Evolutionary conservation across 345 rosid genomes (phyloP), one percentile per base, ranked within the genome.

Genomic region (Zanthoxylum bungeanum): DNA sequence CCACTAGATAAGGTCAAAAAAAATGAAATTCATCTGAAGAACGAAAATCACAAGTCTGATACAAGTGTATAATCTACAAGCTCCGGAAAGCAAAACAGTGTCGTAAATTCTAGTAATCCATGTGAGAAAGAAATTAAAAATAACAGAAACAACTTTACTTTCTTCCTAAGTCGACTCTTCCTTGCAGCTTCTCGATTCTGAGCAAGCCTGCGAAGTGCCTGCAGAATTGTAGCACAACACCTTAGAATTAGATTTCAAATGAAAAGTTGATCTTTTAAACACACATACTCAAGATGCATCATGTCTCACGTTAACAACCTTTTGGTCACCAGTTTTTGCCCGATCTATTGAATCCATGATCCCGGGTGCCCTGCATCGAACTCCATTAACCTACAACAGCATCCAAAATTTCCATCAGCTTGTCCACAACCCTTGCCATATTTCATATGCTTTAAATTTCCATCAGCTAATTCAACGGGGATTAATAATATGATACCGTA

Each of bases 121-220:
- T 9, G 28, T 33, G 9, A 37, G 27, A 61, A n/a, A 47, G 30
- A 52, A 24, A 30, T 46, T 37, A 28, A 19, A 66, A 53, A n/a
- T 4, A 64, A 37, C 16, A 60, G 21, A 67, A 27, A 36, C 19
- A 27, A 30, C 68, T 69, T 75, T 85, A 91, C 98, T 79, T 93
- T 93, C 76, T 93, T 93, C 78, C 98, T 85, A 65, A 91, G 80
- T 30, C 98, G 85, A 75, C 97, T 90, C 81, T 89, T 93, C 80
- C 93, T 88, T 6, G 97, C 98, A 74, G 97, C 98, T 75, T 93
- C 98, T n/a, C 98, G 80, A 77, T 93, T 91, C 76, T 93, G 98
- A 62, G 97, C 97, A 64, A 93, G 74, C 82, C 98, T 77, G 44
- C 97, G 80, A 60, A 93, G 93, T 3, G 81, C 80, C 97, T 93